phyloP scores from a whole-genome alignment of 306 rosid species.

The Biancaea sappan region DNA sequence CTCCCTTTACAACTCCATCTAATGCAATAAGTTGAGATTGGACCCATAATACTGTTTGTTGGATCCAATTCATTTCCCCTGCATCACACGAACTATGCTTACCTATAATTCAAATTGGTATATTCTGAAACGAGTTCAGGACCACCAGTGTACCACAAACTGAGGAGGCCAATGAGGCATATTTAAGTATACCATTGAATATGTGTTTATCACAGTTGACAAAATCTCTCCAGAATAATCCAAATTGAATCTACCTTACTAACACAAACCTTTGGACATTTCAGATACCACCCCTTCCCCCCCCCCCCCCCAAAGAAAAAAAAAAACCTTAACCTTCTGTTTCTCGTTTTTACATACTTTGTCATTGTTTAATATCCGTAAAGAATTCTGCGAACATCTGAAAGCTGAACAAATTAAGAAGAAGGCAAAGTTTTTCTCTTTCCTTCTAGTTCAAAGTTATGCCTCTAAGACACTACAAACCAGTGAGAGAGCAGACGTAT shows the following conservation, averaged over 20 bases:
- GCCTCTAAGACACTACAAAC: background rate
- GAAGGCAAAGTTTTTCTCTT: background rate
- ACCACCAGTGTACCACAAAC: constrained; percentile 4
- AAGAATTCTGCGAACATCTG: background rate
- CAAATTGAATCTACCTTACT: background rate
- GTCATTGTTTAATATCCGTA: background rate
- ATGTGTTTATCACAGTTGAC: background rate
- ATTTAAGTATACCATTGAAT: background rate
- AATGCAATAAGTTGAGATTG: constrained; percentile 5
- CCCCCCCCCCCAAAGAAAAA: too few species aligned
- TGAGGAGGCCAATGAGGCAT: background rate
- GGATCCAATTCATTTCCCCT: constrained; percentile 11
- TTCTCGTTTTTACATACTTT: background rate
- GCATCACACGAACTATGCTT: constrained; percentile 25
- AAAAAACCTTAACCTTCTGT: background rate
- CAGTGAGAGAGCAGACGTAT: background rate
- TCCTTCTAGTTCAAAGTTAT: background rate
- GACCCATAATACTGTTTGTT: constrained; percentile 3
- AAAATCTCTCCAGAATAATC: constrained; percentile 4
- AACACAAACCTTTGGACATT: background rate
- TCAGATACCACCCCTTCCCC: too few species aligned
- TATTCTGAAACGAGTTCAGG: constrained; percentile 21
- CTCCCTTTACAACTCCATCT: constrained; percentile 13
- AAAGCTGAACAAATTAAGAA: background rate
- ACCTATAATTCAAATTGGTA: constrained; percentile 3